Percentiles rank a stretch among this genome's conserved stretches.
These are phyloP conservation scores for Esteya vermicola DNA, from an alignment of 2,329 filamentous ascomycete genomes.

Conservation along the genomic window DNA sequence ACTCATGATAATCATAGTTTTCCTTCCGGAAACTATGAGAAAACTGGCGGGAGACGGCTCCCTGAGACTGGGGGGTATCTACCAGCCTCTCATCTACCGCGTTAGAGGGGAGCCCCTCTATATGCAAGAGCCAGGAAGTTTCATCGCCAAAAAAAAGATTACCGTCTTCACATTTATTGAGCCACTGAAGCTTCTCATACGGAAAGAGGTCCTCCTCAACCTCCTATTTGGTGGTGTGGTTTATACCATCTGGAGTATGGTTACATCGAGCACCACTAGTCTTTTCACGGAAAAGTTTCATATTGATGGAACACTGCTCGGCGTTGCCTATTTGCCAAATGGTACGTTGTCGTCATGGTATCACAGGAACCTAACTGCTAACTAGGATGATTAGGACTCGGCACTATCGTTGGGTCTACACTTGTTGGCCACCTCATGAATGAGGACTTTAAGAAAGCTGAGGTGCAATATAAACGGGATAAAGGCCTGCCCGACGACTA, in stretches of 20 bases:
- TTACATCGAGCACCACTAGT: slow-evolving; percentile 2
- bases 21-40: slow-evolving; percentile 2
- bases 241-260: slow-evolving; percentile 3
- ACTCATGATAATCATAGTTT: neutral
- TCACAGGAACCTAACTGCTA: neutral
- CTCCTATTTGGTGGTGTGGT: slow-evolving; percentile 1
- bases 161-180: neutral
- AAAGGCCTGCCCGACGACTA: neutral
- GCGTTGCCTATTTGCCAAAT: neutral
- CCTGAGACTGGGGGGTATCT: neutral
- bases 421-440: slow-evolving; percentile 1
- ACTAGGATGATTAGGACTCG: neutral
- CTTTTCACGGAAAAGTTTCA: neutral
- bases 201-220: slow-evolving; percentile 1
- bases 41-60: neutral
- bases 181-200: neutral
- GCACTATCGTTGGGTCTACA: neutral
- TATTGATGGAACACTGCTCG: neutral
- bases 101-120: neutral
- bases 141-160: neutral
- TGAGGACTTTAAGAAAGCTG: neutral
- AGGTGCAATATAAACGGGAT: neutral
- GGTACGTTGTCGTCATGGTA: neutral
- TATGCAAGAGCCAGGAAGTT: neutral
- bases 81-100: neutral